These are phyloP conservation scores for Ophiocordyceps robertsii DNA, from an alignment of 2,329 filamentous ascomycete genomes.

Conservation along the genomic window DNA sequence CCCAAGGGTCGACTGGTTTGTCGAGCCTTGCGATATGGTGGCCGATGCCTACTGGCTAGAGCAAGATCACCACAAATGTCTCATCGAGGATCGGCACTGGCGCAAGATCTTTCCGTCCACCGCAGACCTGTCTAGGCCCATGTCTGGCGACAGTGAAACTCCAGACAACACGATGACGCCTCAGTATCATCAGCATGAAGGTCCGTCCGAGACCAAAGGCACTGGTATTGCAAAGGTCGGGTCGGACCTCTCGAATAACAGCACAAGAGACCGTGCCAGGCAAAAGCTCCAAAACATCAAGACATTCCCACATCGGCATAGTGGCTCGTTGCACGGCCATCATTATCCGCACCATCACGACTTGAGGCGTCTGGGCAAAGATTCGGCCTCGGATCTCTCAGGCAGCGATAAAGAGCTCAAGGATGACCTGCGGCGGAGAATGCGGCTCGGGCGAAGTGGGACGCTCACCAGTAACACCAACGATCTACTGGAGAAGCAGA, in stretches of 20 bases:
- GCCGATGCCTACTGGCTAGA: conserved; percentile 89
- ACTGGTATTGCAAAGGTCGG: conserved; percentile 15
- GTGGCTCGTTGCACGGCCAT: conserved; percentile 29
- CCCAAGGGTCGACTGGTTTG: conserved; percentile 72
- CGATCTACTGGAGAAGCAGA: conserved; percentile 46
- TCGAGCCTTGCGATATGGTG: conserved; percentile 72
- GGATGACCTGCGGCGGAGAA: conserved; percentile 18
- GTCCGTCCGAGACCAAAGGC: conserved; percentile 8
- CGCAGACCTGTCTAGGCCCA: conserved; percentile 13
- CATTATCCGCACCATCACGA: conserved; percentile 24
- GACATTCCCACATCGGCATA: conserved; percentile 40
- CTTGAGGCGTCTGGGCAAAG: conserved; percentile 33
- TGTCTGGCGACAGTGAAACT: conserved; percentile 17
- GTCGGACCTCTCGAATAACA: conserved; percentile 32
- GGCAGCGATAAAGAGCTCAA: conserved; percentile 36
- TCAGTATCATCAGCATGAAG: conserved; percentile 13
- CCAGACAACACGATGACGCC: conserved; percentile 9
- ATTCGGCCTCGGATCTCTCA: conserved; percentile 46
- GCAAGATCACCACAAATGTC: conserved; percentile 61
- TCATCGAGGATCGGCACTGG: conserved; percentile 71
- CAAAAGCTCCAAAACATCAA: conserved; percentile 45
- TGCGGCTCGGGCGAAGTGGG: conserved; percentile 20
- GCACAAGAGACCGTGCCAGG: conserved; percentile 44
- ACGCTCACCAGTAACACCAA: conserved; percentile 34
- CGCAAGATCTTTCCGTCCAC: conserved; percentile 51